phyloP scores from a whole-genome alignment of 73 alveolate species.

The Effrenium voratum region DNA sequence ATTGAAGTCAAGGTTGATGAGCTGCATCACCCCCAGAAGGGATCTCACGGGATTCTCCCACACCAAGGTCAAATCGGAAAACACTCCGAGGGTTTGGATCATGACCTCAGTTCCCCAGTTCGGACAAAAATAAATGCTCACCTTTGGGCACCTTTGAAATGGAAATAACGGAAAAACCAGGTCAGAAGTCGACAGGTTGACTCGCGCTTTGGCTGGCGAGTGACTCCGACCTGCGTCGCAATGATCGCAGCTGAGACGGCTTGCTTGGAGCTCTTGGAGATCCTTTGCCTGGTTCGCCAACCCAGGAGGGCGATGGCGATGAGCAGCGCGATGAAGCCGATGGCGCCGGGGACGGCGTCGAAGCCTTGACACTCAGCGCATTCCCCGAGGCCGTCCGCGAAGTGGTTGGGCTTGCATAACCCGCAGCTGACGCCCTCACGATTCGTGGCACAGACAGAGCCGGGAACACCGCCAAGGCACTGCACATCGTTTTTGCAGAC shows the following conservation, averaged over 20 bases:
- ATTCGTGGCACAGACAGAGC: conserved; percentile 19
- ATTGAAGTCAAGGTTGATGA: conserved; percentile 44
- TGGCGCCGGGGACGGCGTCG: conserved; percentile 49
- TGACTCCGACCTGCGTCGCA: conserved; percentile 42
- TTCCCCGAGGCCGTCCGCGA: conserved; percentile 6
- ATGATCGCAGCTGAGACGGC: conserved; percentile 23
- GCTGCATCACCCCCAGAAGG: conserved; percentile 62
- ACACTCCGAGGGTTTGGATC: conserved; percentile 69
- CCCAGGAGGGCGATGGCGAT: conserved; percentile 15
- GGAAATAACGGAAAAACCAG: too few species aligned
- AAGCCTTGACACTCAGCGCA: not conserved
- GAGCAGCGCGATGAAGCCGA: not conserved
- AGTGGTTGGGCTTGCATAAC: conserved; percentile 33
- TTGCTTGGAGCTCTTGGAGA: conserved; percentile 37
- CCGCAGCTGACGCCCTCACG: conserved; percentile 58
- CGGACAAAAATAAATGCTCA: too few species aligned
- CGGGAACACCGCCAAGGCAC: conserved; percentile 64
- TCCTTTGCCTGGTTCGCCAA: conserved; percentile 12
- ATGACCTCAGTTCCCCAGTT: conserved; percentile 1
- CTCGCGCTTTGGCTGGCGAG: too few species aligned
- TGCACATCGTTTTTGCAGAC: conserved; percentile 60
- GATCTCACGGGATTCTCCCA: conserved; percentile 78
- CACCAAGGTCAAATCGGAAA: conserved; percentile 51
- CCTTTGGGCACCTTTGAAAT: too few species aligned
- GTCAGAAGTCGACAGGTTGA: too few species aligned